Evolutionary conservation across 2,329 filamentous ascomycete species (phyloP), one percentile per base, ranked within the genome.

Genomic region (Neonectria punicea): DNA sequence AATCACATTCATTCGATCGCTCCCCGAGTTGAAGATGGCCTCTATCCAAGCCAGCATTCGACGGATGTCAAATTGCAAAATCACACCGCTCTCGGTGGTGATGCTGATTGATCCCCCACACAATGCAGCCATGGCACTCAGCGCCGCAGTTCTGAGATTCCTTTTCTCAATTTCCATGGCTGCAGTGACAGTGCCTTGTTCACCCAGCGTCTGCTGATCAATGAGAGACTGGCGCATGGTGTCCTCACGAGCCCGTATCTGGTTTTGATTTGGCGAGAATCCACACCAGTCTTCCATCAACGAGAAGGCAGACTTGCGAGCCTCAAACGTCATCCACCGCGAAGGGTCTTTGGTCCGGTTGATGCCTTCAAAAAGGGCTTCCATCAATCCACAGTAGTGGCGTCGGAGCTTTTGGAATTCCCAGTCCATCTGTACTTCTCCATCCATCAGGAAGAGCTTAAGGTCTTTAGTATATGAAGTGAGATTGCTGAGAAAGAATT

Each of bases 241-340:
- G 67, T 97, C 92, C 79, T 98, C 94, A 66, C 93, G 87, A 63
- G 91, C 90, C 5, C 90, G 88, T 44, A 97, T 92, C 69, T 97
- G 92, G 14, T 83, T 85, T 76, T 97, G 93, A 69, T 98, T 97
- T 0, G 94, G 93, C 8, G 94, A 97, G 77, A 97, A 98, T 2
- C 96, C 96, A 77, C 96, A 99, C 97, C 97, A 99, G 70, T 98
- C 95, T 79, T 99, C 96, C 94, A 99, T 98, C 53, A 99, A 82
- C 0, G 94, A 91, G 76, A 99, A 99, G 0, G 95, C 92, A 5
- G 96, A 98, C 77, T 98, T 97, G 44, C 97, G 87, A 13, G 94
- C 93, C 77, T 99, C 96, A 75, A 99, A 99, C 0, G 96, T 94
- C 89, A 99, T 96, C 95, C 96, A 99, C 34, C 93, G 88, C 5